Percentiles rank a stretch among this genome's conserved stretches.
Conservation (phyloP, 1,139 yeast species). For the Pichia norvegensis region DNA sequence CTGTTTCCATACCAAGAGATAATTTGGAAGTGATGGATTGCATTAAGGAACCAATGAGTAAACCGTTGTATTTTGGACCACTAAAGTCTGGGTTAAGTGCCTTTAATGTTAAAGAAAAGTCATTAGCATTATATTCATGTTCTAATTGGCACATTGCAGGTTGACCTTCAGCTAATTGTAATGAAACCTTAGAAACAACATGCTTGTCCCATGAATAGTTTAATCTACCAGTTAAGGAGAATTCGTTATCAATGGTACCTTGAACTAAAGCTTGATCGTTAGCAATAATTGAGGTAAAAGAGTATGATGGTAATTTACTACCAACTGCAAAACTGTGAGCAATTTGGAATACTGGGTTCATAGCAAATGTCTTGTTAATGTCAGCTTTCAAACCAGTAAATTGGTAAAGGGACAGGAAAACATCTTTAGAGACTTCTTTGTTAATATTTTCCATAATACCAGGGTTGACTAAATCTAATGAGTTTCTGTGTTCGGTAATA, state of each 20-base stretch:
- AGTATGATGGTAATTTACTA: constrained; percentile 83
- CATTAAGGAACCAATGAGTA: constrained; percentile 81
- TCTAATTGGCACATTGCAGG: constrained; percentile 94
- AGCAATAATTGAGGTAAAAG: constrained; percentile 85
- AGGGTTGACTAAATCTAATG: constrained; percentile 80
- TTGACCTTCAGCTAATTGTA: constrained; percentile 84
- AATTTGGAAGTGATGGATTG: constrained; percentile 82
- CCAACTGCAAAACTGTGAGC: constrained; percentile 92
- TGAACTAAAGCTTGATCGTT: constrained; percentile 81
- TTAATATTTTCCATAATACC: constrained; percentile 91
- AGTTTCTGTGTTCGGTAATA: constrained; percentile 69
- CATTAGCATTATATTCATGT: constrained; percentile 89
- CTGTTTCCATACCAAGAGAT: constrained; percentile 87
- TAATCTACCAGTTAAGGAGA: constrained; percentile 78
- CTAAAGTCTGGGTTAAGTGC: constrained; percentile 81
- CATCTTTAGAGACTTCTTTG: constrained; percentile 91
- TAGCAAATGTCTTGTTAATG: constrained; percentile 81
- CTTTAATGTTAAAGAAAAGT: constrained; percentile 83
- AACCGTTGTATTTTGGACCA: constrained; percentile 75
- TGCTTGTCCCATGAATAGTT: constrained; percentile 87
- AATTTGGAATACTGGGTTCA: constrained; percentile 95
- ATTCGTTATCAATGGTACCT: constrained; percentile 86
- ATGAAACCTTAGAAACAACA: constrained; percentile 74
- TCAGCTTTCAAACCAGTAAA: constrained; percentile 97
- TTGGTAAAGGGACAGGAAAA: constrained; percentile 79